Base-by-base conservation (phyloP, 2,329 filamentous ascomycete species). In the Ophiostoma sp. region DNA sequence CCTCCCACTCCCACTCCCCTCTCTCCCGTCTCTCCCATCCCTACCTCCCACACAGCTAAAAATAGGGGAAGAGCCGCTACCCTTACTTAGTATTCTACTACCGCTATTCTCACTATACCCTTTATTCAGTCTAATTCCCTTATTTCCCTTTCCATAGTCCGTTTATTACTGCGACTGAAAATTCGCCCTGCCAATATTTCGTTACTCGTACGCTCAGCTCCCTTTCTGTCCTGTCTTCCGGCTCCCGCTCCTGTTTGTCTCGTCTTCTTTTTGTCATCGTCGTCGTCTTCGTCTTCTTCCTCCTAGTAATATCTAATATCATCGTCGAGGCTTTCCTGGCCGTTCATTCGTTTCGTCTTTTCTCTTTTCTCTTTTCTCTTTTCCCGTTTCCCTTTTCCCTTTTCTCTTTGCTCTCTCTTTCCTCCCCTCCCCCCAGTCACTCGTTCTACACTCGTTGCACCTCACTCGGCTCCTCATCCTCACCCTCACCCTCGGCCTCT, bases 101-200 rank as follows among this genome's bases (percentile, higher is more conserved):
- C 27, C 27, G 12, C 55, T 60, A 60, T 60, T 60, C 27, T 11
- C 55, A 60, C 55, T 60, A 60, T 60, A 38, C 27, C 49, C n/a
- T 55, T 18, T 36, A 55, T 55, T 55, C 49, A 18, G 27, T 52
- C 18, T 52, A 7, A 16, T 18, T 52, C 47, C 47, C 47, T 16
- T 49, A 49, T 49, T 55, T 55, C n/a, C n/a, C n/a, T 55, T 55
- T 55, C 49, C 49, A n/a, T 36, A 55, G n/a, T 27, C 12, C 12
- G 18, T 60, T 40, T 27, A 18, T 60, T 36, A 27, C 55, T 60
- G 55, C 11, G 11, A 60, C 55, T 40, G 52, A 58, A 58, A 60
- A 60, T 55, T 55, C 49, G 55, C 55, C 55, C 38, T 11, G 8
- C 49, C 27, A n/a, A 7, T 55, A 27, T 11, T 55, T 12, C 27